phyloP scores from a whole-genome alignment of 352 stramenopile species.

The Phytophthora fragariae region DNA sequence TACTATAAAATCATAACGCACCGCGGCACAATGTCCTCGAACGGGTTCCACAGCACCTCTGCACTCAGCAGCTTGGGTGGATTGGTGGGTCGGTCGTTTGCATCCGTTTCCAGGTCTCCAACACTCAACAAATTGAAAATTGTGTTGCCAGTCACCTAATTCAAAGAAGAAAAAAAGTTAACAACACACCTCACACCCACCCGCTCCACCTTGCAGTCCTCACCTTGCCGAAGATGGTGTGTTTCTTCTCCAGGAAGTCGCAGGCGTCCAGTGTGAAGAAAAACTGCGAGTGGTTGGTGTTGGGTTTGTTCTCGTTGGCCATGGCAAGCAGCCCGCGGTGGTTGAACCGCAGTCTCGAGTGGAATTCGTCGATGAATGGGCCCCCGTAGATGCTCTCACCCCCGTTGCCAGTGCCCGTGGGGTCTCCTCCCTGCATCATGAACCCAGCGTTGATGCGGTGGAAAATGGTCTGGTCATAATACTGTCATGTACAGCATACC shows the following conservation, averaged over 20 bases:
- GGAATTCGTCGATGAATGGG: constrained; percentile 93
- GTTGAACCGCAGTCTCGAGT: constrained; percentile 96
- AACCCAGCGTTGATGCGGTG: constrained; percentile 96
- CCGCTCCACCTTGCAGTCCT: background rate
- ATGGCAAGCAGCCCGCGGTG: constrained; percentile 96
- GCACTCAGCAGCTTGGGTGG: constrained; percentile 80
- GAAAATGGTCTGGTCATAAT: constrained; percentile 97
- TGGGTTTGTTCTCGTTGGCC: constrained; percentile 89
- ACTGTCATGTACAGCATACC: constrained; percentile 56
- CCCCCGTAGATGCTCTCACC: constrained; percentile 81
- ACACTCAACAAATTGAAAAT: constrained; percentile 98
- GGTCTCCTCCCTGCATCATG: constrained; percentile 96
- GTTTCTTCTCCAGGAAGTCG: constrained; percentile 95
- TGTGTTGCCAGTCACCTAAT: constrained; percentile 94
- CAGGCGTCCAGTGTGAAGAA: constrained; percentile 98
- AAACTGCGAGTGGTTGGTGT: constrained; percentile 95
- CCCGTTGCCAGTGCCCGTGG: constrained; percentile 85
- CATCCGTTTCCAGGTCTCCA: constrained; percentile 88
- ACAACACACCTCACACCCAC: background rate
- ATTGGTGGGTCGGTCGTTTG: constrained; percentile 80
- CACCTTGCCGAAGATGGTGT: constrained; percentile 94
- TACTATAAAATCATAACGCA: constrained; percentile 10
- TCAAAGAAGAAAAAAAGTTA: constrained; percentile 42
- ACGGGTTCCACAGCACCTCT: constrained; percentile 96
- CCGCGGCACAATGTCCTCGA: constrained; percentile 94